Percentiles rank a stretch among this genome's conserved stretches.
phyloP scores from a whole-genome alignment of 257 asterid genomes.

The Petunia axillaris region DNA sequence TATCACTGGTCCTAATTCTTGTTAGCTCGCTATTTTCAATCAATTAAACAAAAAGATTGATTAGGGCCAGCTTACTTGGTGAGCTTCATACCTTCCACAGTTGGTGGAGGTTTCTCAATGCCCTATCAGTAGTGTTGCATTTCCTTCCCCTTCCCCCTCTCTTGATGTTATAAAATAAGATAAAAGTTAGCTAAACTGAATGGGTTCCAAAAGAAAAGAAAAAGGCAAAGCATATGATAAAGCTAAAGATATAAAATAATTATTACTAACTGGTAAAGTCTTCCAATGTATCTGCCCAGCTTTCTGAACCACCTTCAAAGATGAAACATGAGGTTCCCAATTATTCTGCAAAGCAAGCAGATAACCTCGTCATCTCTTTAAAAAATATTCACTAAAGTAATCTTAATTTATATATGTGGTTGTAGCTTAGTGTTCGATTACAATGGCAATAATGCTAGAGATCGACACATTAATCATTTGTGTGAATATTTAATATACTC shows the following conservation, averaged over 20 bases:
- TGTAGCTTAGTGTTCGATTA: not conserved
- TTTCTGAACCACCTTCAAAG: conserved; percentile 4
- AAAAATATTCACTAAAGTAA: not conserved
- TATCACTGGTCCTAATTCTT: too few relatives aligned
- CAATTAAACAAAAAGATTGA: too few relatives aligned
- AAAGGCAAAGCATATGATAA: not conserved
- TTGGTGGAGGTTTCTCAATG: too few relatives aligned
- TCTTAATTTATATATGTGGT: not conserved
- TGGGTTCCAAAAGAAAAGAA: too few relatives aligned
- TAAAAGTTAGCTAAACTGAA: too few relatives aligned
- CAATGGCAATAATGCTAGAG: not conserved
- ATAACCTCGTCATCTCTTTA: not conserved
- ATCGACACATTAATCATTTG: not conserved
- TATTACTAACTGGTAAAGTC: not conserved
- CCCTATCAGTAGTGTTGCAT: too few relatives aligned
- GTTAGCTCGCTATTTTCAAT: too few relatives aligned
- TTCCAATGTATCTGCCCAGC: not conserved
- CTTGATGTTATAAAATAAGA: too few relatives aligned
- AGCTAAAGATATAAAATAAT: not conserved
- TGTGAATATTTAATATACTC: not conserved
- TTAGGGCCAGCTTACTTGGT: too few relatives aligned
- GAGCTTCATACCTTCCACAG: too few relatives aligned
- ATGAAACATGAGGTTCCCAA: not conserved
- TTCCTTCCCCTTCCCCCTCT: too few relatives aligned
- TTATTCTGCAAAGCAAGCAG: not conserved